A percentile compares a stretch with the other conserved stretches of the same genome.
phyloP scores from a whole-genome alignment of 495 filamentous ascomycete genomes.

The Mycothermus thermophilus region DNA sequence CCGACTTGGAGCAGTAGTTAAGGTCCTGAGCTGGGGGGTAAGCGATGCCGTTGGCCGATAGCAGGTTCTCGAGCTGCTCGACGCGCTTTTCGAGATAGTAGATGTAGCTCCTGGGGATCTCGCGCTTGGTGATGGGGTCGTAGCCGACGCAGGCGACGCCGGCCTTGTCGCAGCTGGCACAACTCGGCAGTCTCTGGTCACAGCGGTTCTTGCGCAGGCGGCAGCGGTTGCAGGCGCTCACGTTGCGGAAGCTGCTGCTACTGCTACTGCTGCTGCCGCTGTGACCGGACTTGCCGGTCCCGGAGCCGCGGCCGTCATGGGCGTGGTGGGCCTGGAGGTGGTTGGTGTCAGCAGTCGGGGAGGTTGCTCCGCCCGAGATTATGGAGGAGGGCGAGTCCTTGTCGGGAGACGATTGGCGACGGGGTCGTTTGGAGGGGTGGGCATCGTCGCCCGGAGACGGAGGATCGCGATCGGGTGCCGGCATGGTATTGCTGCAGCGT shows the following conservation, averaged over 20 bases:
- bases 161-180: constrained; percentile 82
- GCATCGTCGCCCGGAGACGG: constrained; percentile 32
- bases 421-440: constrained; percentile 35
- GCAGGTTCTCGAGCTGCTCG: constrained; percentile 65
- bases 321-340: constrained; percentile 13
- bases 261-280: neutral
- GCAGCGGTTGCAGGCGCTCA: constrained; percentile 89
- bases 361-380: constrained; percentile 15
- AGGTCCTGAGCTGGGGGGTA: constrained; percentile 67
- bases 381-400: constrained; percentile 30
- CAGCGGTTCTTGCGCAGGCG: constrained; percentile 87
- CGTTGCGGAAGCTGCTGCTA: constrained; percentile 66
- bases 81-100: constrained; percentile 85
- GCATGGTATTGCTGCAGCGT: constrained; percentile 16
- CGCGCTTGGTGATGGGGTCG: constrained; percentile 87
- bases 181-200: constrained; percentile 81
- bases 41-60: constrained; percentile 52
- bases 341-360: constrained; percentile 23
- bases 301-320: constrained; percentile 1
- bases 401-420: constrained; percentile 36
- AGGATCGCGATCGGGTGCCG: constrained; percentile 25
- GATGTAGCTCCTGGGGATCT: constrained; percentile 87
- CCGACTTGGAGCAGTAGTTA: constrained; percentile 49
- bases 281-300: neutral
- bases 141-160: constrained; percentile 82